Percentiles rank a stretch among this genome's conserved stretches.
These are phyloP conservation scores for Moringa oleifera DNA, from an alignment of 345 rosid species.

Conservation along the genomic window DNA sequence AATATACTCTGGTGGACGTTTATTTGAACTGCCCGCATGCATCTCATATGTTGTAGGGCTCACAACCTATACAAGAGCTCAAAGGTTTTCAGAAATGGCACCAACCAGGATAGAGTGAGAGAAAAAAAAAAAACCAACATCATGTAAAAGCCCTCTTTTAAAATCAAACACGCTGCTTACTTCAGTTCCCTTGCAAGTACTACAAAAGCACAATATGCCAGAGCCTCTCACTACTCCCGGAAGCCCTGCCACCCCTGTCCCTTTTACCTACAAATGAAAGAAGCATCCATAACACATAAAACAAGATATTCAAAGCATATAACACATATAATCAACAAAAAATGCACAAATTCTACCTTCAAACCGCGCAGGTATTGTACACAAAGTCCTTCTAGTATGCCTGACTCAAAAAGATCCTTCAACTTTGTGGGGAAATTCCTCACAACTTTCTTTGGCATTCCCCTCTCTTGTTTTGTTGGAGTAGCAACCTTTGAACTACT, in stretches of 20 bases:
- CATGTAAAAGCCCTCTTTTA: too few species aligned
- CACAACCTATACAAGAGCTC: conserved; percentile 40
- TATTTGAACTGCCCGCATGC: conserved; percentile 86
- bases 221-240: conserved; percentile 58
- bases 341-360: conserved; percentile 39
- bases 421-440: conserved; percentile 51
- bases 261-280: conserved; percentile 31
- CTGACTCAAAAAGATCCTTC: conserved; percentile 63
- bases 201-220: conserved; percentile 72
- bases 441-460: conserved; percentile 31
- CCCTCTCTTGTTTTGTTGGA: conserved; percentile 27
- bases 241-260: conserved; percentile 40
- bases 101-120: not conserved
- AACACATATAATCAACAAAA: not conserved
- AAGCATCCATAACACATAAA: not conserved
- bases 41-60: conserved; percentile 53
- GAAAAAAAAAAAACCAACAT: too few species aligned
- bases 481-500: conserved; percentile 14
- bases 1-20: conserved; percentile 79
- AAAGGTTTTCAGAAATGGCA: not conserved
- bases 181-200: conserved; percentile 48
- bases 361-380: conserved; percentile 61
- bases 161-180: conserved; percentile 33
- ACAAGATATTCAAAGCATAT: not conserved
- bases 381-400: conserved; percentile 66